Evolutionary conservation across 2,329 filamentous ascomycete genomes (phyloP).

Genomic region (Exophiala calicioides): DNA sequence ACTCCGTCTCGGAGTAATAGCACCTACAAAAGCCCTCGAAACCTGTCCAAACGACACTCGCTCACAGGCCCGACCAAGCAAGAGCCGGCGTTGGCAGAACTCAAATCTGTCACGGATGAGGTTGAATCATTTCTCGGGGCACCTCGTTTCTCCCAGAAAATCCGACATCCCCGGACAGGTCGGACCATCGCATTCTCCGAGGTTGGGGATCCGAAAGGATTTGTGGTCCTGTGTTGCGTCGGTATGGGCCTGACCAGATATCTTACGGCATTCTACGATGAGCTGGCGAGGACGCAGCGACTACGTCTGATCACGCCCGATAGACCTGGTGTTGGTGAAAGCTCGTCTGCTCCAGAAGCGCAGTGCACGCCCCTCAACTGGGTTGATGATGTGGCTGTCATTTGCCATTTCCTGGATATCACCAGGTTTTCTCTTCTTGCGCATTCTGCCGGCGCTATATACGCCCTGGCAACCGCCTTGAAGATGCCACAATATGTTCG

Average conservation of each 20-base stretch:
- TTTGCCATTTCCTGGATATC: conserved; percentile 88
- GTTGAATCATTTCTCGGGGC: conserved; percentile 83
- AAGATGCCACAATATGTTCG: conserved; percentile 96
- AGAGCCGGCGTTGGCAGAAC: conserved; percentile 51
- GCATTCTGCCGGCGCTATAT: conserved; percentile 96
- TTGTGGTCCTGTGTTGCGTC: conserved; percentile 92
- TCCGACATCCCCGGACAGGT: conserved; percentile 80
- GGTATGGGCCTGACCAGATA: conserved; percentile 97
- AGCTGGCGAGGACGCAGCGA: conserved; percentile 84
- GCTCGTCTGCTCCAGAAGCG: conserved; percentile 78
- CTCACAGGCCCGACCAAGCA: conserved; percentile 10
- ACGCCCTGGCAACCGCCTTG: conserved; percentile 89
- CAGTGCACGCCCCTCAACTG: conserved; percentile 86
- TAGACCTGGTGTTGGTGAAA: conserved; percentile 89
- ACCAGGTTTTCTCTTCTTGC: conserved; percentile 95
- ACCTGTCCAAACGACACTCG: conserved; percentile 18
- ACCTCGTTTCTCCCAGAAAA: conserved; percentile 81
- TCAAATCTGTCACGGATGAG: conserved; percentile 84
- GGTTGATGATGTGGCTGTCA: conserved; percentile 91
- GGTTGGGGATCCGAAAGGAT: conserved; percentile 88
- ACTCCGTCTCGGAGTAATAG: conserved; percentile 18
- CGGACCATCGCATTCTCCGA: conserved; percentile 93
- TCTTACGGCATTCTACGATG: conserved; percentile 96
- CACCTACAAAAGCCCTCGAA: conserved; percentile 12
- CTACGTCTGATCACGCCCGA: conserved; percentile 91